A percentile compares a stretch with the other conserved stretches of the same genome.
These are phyloP conservation scores for Barnettozyma sucrosica DNA, from an alignment of 805 yeast species.

Conservation along the genomic window DNA sequence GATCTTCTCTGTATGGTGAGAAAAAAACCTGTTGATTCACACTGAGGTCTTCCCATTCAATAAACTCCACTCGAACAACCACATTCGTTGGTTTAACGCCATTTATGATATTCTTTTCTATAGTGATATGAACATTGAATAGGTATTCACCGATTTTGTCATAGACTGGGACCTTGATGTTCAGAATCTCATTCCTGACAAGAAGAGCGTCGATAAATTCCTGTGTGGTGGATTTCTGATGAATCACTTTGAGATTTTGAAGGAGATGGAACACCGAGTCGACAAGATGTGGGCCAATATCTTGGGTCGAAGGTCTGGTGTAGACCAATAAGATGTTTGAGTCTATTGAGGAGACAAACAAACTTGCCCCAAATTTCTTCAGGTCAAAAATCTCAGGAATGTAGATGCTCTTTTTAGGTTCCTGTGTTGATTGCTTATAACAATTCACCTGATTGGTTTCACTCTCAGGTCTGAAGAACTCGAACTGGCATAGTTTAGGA, in stretches of 20 bases:
- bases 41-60: not conserved
- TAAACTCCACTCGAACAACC: not conserved
- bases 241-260: not conserved
- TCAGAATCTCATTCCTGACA: conserved; percentile 1
- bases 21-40: not conserved
- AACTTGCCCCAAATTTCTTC: not conserved
- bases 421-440: not conserved
- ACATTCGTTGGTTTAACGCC: not conserved
- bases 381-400: not conserved
- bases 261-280: not conserved
- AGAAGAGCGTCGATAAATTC: not conserved
- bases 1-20: not conserved
- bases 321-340: not conserved
- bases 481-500: conserved; percentile 20
- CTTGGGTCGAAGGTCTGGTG: not conserved
- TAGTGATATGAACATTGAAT: conserved; percentile 1
- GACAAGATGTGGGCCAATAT: not conserved
- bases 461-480: conserved; percentile 12
- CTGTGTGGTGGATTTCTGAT: not conserved
- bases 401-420: not conserved
- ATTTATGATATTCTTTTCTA: not conserved
- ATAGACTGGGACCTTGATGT: conserved; percentile 3
- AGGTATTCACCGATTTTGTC: conserved; percentile 6
- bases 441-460: not conserved
- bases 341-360: not conserved